Base-by-base conservation (phyloP, 768 basidiomycete genomes). In the Erythrobasidium yunnanense region DNA sequence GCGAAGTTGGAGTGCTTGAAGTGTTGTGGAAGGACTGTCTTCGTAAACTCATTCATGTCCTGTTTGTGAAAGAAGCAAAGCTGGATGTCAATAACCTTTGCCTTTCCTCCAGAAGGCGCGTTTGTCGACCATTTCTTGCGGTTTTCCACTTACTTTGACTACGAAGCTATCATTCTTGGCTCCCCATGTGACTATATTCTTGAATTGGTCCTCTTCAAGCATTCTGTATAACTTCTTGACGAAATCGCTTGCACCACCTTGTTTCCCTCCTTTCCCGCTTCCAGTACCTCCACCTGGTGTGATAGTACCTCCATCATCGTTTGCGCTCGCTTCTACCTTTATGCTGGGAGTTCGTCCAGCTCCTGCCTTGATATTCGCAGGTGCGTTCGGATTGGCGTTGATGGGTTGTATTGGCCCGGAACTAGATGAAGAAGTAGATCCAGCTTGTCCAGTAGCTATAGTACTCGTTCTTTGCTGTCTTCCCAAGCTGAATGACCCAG, bases 1-100 rank as follows among this genome's bases (percentile, higher is more conserved):
- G 90, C 90, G 76, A 93, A 93, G 74, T 93, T 93, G 5, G 87
- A 89, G 75, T 93, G 90, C 76, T 92, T 91, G 83, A 93, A 93
- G 81, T 90, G 84, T 35, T 87, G 85, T 5, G 90, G 90, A 6
- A 93, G 82, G 75, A 92, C 87, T 27, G 80, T 53, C 77, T 89
- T 90, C 35, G 90, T 91, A 77, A 93, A 93, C 72, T 90, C 89
- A 77, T 89, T 92, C 87, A 92, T 92, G 79, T 92, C 90, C 82
- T 81, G 70, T 13, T 17, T 30, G n/a, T n/a, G 25, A 33, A 29
- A 1, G 18, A 7, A 17, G 29, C 49, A n/a, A 55, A 34, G 34
- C 30, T 29, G 17, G 1, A 22, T 20, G 38, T 35, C 17, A n/a
- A n/a, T n/a, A n/a, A n/a, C n/a, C n/a, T n/a, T n/a, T n/a, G n/a